Conservation (phyloP, 768 basidiomycete genomes). For the Leccinum olivaceopallidum region DNA sequence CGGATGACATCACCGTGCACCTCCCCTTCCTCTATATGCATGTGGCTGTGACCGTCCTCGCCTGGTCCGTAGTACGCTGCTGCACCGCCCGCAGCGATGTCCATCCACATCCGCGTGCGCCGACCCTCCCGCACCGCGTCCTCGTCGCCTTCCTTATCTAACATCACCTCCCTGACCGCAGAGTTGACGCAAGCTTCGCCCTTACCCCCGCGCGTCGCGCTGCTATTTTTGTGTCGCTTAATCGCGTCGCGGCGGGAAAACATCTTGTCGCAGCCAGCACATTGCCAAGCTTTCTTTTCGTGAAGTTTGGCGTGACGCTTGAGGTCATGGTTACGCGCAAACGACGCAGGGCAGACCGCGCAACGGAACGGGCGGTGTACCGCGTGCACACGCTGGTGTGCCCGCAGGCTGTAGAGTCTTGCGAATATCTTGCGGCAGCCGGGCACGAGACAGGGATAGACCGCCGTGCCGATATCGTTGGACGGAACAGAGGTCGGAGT, state of each 20-base stretch:
- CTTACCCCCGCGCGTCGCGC: constrained; percentile 49
- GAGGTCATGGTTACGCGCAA: constrained; percentile 77
- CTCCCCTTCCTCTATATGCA: constrained; percentile 60
- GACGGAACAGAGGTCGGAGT: constrained; percentile 29
- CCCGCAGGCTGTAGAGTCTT: constrained; percentile 66
- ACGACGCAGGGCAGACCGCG: constrained; percentile 66
- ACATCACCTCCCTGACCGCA: constrained; percentile 61
- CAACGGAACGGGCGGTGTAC: constrained; percentile 68
- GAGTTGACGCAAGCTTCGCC: constrained; percentile 55
- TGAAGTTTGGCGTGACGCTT: constrained; percentile 77
- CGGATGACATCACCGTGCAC: constrained; percentile 48
- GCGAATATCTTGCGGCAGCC: constrained; percentile 70
- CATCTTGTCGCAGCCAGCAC: constrained; percentile 69
- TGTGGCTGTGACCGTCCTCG: constrained; percentile 9
- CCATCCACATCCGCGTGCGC: constrained; percentile 63
- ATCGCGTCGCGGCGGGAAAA: constrained; percentile 81
- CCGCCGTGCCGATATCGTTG: constrained; percentile 66
- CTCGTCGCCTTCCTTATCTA: constrained; percentile 39
- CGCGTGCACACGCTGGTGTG: constrained; percentile 69
- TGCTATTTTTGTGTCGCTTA: constrained; percentile 71
- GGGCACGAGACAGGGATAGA: constrained; percentile 74
- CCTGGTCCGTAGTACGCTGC: constrained; percentile 8
- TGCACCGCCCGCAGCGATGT: constrained; percentile 45
- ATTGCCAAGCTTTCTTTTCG: constrained; percentile 72
- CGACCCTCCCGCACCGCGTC: constrained; percentile 53